Evolutionary conservation across 139 green algal species (phyloP).

Genomic region (Volvox reticuliferus): DNA sequence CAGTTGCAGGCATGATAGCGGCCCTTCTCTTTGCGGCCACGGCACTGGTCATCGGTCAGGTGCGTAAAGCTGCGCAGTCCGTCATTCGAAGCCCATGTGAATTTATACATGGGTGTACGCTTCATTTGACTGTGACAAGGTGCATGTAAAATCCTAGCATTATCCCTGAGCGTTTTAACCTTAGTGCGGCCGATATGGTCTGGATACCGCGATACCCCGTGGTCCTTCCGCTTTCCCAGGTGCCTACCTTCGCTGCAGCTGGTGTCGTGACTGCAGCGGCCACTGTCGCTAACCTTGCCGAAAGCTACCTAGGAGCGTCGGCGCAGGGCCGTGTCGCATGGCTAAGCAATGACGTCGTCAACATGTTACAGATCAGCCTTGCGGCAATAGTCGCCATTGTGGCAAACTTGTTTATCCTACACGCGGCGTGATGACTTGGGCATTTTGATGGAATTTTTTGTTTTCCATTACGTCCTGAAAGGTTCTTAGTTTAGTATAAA

Average conservation of each 20-base stretch:
- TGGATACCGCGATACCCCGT: too few species aligned
- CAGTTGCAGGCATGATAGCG: constrained; percentile 81
- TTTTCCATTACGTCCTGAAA: too few species aligned
- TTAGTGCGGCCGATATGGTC: too few species aligned
- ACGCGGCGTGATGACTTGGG: neutral
- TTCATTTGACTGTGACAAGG: too few species aligned
- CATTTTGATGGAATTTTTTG: too few species aligned
- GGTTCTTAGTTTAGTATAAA: too few species aligned
- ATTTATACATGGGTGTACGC: too few species aligned
- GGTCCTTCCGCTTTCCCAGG: constrained; percentile 50
- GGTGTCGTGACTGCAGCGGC: constrained; percentile 67
- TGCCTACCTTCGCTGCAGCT: constrained; percentile 47
- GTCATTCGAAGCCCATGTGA: too few species aligned
- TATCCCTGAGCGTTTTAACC: too few species aligned
- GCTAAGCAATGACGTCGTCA: constrained; percentile 97
- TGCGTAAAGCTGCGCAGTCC: constrained; percentile 32
- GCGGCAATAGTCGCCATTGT: constrained; percentile 78
- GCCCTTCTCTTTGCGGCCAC: constrained; percentile 70
- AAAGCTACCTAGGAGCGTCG: constrained; percentile 91
- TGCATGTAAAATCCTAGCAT: too few species aligned
- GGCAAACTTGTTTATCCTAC: neutral
- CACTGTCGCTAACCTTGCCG: constrained; percentile 88
- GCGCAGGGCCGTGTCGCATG: constrained; percentile 75
- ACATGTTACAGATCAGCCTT: constrained; percentile 94
- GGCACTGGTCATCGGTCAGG: constrained; percentile 68